phyloP scores from a whole-genome alignment of 768 basidiomycete genomes.

The Hypholoma sublateritium region DNA sequence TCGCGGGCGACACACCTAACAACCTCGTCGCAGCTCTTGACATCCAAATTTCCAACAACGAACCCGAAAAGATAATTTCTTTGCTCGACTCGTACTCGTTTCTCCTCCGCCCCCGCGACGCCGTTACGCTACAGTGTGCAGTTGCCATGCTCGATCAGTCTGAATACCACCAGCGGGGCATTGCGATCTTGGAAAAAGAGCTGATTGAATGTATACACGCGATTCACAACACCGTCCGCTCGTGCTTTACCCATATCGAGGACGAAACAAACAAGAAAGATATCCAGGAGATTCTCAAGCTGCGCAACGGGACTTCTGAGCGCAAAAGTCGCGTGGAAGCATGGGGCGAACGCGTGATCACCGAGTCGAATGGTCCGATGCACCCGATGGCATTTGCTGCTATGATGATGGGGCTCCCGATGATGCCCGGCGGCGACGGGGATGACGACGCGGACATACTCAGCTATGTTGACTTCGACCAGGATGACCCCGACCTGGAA shows the following conservation, averaged over 20 bases:
- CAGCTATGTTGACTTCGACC: conserved; percentile 50
- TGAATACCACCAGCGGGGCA: conserved; percentile 28
- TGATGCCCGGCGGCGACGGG: conserved; percentile 28
- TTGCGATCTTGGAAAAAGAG: conserved; percentile 52
- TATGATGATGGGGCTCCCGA: conserved; percentile 53
- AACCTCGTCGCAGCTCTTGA: conserved; percentile 55
- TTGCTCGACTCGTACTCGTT: conserved; percentile 49
- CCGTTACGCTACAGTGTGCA: conserved; percentile 43
- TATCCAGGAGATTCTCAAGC: conserved; percentile 44
- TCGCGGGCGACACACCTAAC: conserved; percentile 50
- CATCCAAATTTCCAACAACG: conserved; percentile 40
- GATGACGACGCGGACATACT: conserved; percentile 49
- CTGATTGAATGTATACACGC: conserved; percentile 44
- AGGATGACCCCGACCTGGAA: conserved; percentile 54
- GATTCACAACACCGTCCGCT: conserved; percentile 42
- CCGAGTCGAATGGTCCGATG: conserved; percentile 29
- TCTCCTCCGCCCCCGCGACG: conserved; percentile 63
- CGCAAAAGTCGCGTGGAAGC: conserved; percentile 47
- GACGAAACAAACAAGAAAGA: conserved; percentile 38
- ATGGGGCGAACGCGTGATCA: conserved; percentile 51
- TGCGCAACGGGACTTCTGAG: conserved; percentile 34
- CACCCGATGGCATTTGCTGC: conserved; percentile 64
- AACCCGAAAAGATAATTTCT: conserved; percentile 31
- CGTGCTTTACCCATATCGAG: conserved; percentile 48
- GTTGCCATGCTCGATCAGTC: conserved; percentile 35